Evolutionary conservation across 108 stramenopile species (phyloP), one percentile per base, ranked within the genome.

Genomic region (Cylindrotheca fusiformis): DNA sequence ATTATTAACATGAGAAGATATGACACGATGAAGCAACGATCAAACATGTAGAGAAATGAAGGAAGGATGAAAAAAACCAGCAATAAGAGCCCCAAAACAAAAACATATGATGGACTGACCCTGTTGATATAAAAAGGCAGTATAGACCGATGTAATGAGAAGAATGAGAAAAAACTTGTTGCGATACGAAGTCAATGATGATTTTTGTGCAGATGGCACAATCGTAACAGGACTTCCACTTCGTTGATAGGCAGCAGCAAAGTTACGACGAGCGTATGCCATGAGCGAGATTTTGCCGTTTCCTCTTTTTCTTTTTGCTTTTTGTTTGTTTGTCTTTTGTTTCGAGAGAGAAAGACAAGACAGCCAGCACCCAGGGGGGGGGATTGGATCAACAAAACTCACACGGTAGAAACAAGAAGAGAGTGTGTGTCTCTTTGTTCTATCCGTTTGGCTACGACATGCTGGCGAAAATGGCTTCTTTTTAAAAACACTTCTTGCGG

Each of bases 61-160:
- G 8, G 25, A n/a, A 22, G 18, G 19, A 46, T 36, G 33, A 55
- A 5, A 24, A 23, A 20, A 24, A 33, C 5, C 44, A 57, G 31
- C 36, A 46, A 66, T 27, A 66, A 25, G 26, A 65, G 17, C 18
- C 12, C 10, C 47, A 21, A 31, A 57, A 20, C 3, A 41, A 18
- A 47, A 41, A 0, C 23, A 27, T 58, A 33, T 3, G 23, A 18
- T 20, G 1, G 23, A 75, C 82, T 58, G 52, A 88, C 84, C 87
- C 63, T 71, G 73, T 67, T 74, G 74, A 72, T 88, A 87, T 30
- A 88, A 57, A 63, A 88, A 88, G 2, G 87, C 85, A 17, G 90
- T 88, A 63, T 91, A 91, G 5, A 85, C 28, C 8, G 78, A 75
- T 21, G 85, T 88, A 8, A 74, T 81, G 23, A 66, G 8, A n/a